Conservation (phyloP, 257 asterid species). For the Misopates orontium region DNA sequence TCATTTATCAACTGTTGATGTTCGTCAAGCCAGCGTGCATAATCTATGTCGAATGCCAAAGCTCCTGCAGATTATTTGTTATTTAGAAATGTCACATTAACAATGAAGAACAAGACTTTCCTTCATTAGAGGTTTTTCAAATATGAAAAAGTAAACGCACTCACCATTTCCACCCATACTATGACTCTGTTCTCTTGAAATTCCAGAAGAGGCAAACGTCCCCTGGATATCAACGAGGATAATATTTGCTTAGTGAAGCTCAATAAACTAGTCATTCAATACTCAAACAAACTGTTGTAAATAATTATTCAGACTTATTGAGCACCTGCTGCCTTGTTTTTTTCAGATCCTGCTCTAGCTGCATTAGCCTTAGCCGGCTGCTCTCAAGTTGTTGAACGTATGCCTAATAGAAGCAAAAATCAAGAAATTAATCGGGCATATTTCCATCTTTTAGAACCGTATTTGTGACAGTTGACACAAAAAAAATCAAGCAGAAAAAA, state of each 20-base stretch:
- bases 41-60: constrained; percentile 77
- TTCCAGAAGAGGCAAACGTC: constrained; percentile 40
- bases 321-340: constrained; percentile 79
- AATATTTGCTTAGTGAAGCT: neutral
- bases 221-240: constrained; percentile 43
- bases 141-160: constrained; percentile 13
- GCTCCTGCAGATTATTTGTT: constrained; percentile 45
- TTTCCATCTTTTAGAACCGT: neutral
- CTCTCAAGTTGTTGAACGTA: constrained; percentile 92
- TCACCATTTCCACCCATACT: constrained; percentile 61
- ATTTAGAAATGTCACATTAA: neutral
- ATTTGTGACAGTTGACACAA: neutral
- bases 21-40: constrained; percentile 83
- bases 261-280: neutral
- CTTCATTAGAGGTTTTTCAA: neutral
- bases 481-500: neutral
- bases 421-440: constrained; percentile 20
- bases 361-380: constrained; percentile 71
- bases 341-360: constrained; percentile 85
- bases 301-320: no score
- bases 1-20: constrained; percentile 62
- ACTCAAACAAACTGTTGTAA: no score
- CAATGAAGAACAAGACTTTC: neutral
- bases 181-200: constrained; percentile 48
- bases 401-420: constrained; percentile 51